Conservation (phyloP, 192 early-diverging fungal species). For the Gaertneriomyces sp. region DNA sequence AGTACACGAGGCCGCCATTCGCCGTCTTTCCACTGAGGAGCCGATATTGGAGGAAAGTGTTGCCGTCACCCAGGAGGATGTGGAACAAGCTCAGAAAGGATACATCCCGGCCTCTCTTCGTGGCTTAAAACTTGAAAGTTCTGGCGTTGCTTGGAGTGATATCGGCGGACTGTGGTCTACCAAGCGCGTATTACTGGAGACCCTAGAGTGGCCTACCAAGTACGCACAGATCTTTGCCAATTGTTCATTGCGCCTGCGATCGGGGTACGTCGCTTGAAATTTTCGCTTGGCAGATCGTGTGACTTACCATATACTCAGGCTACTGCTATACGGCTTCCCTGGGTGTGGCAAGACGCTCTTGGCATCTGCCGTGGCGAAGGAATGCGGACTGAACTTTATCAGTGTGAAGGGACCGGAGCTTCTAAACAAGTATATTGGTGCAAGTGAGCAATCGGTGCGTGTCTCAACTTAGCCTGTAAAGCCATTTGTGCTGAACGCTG, state of each 20-base stretch:
- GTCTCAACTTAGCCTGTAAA: not conserved
- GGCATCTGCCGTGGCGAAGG: slow-evolving; percentile 90
- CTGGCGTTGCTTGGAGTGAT: slow-evolving; percentile 76
- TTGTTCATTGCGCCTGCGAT: slow-evolving; percentile 83
- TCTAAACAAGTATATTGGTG: slow-evolving; percentile 98
- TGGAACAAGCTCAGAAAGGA: slow-evolving; percentile 67
- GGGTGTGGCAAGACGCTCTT: slow-evolving; percentile 99
- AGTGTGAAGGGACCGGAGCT: slow-evolving; percentile 96
- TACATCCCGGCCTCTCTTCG: slow-evolving; percentile 79
- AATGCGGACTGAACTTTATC: slow-evolving; percentile 97
- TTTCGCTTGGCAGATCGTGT: not conserved
- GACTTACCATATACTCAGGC: slow-evolving; percentile 36
- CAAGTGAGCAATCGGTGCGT: slow-evolving; percentile 85
- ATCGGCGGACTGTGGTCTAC: slow-evolving; percentile 86
- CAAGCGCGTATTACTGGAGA: slow-evolving; percentile 78
- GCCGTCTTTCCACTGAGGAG: slow-evolving; percentile 44
- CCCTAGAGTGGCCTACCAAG: slow-evolving; percentile 91
- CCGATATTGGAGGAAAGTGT: not conserved
- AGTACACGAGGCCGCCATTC: slow-evolving; percentile 73
- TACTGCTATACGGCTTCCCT: slow-evolving; percentile 92
- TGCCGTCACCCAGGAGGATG: slow-evolving; percentile 60
- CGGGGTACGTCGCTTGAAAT: slow-evolving; percentile 53
- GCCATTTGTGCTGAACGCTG: not conserved
- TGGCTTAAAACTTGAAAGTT: slow-evolving; percentile 73
- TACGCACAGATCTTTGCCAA: slow-evolving; percentile 88